Evolutionary conservation across 2,329 filamentous ascomycete species (phyloP), one percentile per base, ranked within the genome.

Genomic region (Talaromyces sp.): DNA sequence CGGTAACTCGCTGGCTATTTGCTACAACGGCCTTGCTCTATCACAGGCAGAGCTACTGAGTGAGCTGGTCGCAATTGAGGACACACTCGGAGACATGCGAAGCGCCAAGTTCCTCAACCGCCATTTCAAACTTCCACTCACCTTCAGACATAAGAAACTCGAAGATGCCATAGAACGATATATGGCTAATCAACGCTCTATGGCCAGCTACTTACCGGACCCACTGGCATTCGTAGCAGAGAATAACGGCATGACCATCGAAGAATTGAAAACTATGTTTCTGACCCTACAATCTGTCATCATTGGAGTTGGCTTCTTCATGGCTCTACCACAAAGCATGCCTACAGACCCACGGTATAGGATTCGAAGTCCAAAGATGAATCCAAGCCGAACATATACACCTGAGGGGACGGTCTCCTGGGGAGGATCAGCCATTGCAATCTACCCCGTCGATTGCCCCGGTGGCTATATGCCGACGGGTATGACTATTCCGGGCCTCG

Each of bases 181-280:
- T 73, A 84, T 84, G 71, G 84, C 84, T 27, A 89, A 86, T 0
- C 86, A 88, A 67, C 81, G 87, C 7, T 81, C 84, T 1, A 82
- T 86, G 58, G 87, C 87, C 0, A 82, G 85, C 0, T 90, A 87
- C 70, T 78, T 89, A 0, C 87, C 87, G 0, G 85, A 86, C 68
- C 89, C 89, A 62, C 79, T 88, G 47, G 79, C 83, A 0, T 90
- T 89, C 64, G 73, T 80, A 7, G 83, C 83, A 1, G 81, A 81
- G 67, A 85, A 84, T 72, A 86, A 86, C 68, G 84, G 82, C 3
- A 81, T 86, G 65, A 74, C 71, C 1, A 73, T 78, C 0, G 75
- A 82, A 49, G 80, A 85, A 65, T 75, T 86, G 3, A 79, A 83
- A 49, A 75, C 83, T 2, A 84, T 85, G 56, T 83, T 83, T 67